Conservation (phyloP, 1,284 basidiomycete genomes). For the Abortiporus biennis region DNA sequence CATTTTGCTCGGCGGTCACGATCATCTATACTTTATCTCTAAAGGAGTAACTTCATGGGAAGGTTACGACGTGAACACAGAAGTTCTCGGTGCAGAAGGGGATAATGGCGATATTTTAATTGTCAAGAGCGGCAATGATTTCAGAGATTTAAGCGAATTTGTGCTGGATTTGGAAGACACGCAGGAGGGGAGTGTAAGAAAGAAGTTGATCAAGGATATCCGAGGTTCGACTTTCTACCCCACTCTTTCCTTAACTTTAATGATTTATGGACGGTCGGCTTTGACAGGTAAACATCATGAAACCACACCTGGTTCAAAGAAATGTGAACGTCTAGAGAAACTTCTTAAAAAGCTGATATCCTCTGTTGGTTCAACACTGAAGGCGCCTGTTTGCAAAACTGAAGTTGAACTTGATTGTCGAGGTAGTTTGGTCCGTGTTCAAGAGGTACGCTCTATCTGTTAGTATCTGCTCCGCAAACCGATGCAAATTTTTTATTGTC, state of each 20-base stretch:
- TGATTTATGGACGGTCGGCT: neutral
- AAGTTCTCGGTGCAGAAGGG: slow-evolving; percentile 65
- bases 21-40: slow-evolving; percentile 83
- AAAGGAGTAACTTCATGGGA: slow-evolving; percentile 74
- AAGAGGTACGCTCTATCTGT: slow-evolving; percentile 38
- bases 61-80: slow-evolving; percentile 50
- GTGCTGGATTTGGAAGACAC: slow-evolving; percentile 58
- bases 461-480: neutral
- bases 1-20: slow-evolving; percentile 85
- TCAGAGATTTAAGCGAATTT: slow-evolving; percentile 80
- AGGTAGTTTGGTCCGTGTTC: slow-evolving; percentile 67
- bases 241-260: neutral
- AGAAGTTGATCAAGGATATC: slow-evolving; percentile 59
- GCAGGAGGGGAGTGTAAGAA: slow-evolving; percentile 58
- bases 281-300: slow-evolving; percentile 58
- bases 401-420: slow-evolving; percentile 71
- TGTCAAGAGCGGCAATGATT: slow-evolving; percentile 89
- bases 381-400: slow-evolving; percentile 69
- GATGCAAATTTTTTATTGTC: neutral
- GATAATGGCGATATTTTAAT: slow-evolving; percentile 72
- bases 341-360: slow-evolving; percentile 66
- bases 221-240: slow-evolving; percentile 47
- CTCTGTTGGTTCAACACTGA: slow-evolving; percentile 65
- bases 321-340: slow-evolving; percentile 50
- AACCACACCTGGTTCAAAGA: slow-evolving; percentile 54